Evolutionary conservation across 768 basidiomycete genomes (phyloP).

Genomic region (Neoboletus brunneissimus): DNA sequence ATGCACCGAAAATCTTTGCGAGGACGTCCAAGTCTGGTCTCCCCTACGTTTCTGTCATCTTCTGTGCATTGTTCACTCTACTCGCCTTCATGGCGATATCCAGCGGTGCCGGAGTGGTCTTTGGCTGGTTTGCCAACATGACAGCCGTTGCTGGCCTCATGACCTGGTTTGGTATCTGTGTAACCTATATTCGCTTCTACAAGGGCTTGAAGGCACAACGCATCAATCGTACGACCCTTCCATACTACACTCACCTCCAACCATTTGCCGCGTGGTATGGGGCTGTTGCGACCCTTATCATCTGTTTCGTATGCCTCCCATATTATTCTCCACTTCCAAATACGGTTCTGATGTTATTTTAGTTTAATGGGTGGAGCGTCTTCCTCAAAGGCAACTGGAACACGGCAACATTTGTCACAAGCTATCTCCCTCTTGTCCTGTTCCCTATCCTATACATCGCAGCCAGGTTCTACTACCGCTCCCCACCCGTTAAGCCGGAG

Average conservation of each 20-base stretch:
- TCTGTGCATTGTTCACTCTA: slow-evolving; percentile 61
- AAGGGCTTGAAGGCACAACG: slow-evolving; percentile 80
- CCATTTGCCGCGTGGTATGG: slow-evolving; percentile 70
- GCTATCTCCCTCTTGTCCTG: slow-evolving; percentile 66
- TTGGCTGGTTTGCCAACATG: slow-evolving; percentile 79
- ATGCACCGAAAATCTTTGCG: slow-evolving; percentile 79
- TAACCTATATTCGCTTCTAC: slow-evolving; percentile 83
- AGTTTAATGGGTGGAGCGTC: slow-evolving; percentile 50
- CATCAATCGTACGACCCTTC: slow-evolving; percentile 64
- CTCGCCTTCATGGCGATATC: slow-evolving; percentile 83
- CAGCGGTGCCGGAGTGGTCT: slow-evolving; percentile 66
- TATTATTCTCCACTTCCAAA: neutral
- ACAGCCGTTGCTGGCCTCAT: slow-evolving; percentile 66
- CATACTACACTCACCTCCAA: slow-evolving; percentile 65
- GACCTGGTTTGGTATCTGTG: slow-evolving; percentile 76
- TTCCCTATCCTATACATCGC: slow-evolving; percentile 75
- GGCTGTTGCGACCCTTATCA: slow-evolving; percentile 35
- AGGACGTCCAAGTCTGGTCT: slow-evolving; percentile 69
- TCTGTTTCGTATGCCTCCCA: slow-evolving; percentile 56
- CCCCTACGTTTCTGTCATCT: slow-evolving; percentile 69
- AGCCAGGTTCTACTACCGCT: slow-evolving; percentile 45
- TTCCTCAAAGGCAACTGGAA: slow-evolving; percentile 55
- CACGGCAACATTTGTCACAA: slow-evolving; percentile 73
- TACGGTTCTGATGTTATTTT: slow-evolving; percentile 30
- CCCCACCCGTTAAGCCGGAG: slow-evolving; percentile 32